phyloP scores from a whole-genome alignment of 495 filamentous ascomycete species.

The Hyaloscypha finlandica region DNA sequence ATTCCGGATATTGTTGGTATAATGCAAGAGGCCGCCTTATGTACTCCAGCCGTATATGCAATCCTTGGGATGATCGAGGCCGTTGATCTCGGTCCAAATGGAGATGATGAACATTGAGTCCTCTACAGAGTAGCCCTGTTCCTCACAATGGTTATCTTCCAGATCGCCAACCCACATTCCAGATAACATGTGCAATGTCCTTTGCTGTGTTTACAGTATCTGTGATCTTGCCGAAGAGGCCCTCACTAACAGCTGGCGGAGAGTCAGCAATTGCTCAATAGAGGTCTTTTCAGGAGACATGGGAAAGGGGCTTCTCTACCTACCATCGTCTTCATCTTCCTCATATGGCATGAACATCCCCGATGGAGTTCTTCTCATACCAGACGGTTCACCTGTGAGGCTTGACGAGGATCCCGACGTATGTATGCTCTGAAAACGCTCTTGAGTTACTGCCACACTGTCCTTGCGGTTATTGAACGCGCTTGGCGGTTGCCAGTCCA shows the following conservation, averaged over 20 bases:
- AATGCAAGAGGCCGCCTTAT: slow-evolving; percentile 18
- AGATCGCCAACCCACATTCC: slow-evolving; percentile 92
- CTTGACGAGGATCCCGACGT: slow-evolving; percentile 31
- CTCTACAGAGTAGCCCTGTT: not conserved
- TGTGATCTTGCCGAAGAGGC: slow-evolving; percentile 78
- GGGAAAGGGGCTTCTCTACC: not conserved
- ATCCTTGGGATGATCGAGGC: slow-evolving; percentile 5
- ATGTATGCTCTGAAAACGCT: slow-evolving; percentile 33
- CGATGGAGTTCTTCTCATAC: slow-evolving; percentile 70
- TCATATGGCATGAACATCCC: slow-evolving; percentile 89
- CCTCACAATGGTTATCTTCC: slow-evolving; percentile 43
- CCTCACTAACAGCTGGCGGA: slow-evolving; percentile 39
- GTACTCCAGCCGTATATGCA: slow-evolving; percentile 27
- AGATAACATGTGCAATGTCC: slow-evolving; percentile 95
- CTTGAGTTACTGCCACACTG: slow-evolving; percentile 35
- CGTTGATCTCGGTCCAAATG: slow-evolving; percentile 3
- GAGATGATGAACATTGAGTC: not conserved
- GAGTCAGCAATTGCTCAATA: not conserved
- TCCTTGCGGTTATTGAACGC: slow-evolving; percentile 39
- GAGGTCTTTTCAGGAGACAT: not conserved
- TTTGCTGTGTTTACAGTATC: slow-evolving; percentile 95
- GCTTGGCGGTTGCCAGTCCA: slow-evolving; percentile 45
- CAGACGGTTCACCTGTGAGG: slow-evolving; percentile 45
- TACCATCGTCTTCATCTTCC: slow-evolving; percentile 59
- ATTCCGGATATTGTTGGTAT: slow-evolving; percentile 11